These are phyloP conservation scores for Plasmodium vinckei DNA, from an alignment of 169 alveolate species.

Conservation along the genomic window DNA sequence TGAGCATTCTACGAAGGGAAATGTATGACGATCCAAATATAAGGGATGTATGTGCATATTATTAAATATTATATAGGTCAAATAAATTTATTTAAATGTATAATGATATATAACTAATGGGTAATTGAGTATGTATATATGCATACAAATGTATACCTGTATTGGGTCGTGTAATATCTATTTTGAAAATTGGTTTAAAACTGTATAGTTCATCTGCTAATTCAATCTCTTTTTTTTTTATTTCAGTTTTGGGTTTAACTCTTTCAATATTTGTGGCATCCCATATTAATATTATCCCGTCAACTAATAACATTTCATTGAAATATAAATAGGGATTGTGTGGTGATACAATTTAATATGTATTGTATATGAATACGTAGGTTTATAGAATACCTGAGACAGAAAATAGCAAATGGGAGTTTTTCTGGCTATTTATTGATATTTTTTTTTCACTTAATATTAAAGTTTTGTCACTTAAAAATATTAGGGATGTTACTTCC, in stretches of 20 bases:
- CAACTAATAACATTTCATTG: slow-evolving; percentile 9
- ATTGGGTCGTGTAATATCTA: slow-evolving; percentile 58
- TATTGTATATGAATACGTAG: neutral
- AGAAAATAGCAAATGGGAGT: slow-evolving; percentile 51
- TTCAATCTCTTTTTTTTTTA: slow-evolving; percentile 60
- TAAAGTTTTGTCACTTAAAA: slow-evolving; percentile 54
- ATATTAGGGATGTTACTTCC: slow-evolving; percentile 63
- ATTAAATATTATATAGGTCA: no score
- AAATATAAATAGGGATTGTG: neutral
- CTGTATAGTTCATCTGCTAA: slow-evolving; percentile 55
- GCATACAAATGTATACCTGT: slow-evolving; percentile 22
- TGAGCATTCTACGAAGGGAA: slow-evolving; percentile 46
- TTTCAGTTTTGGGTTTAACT: slow-evolving; percentile 26
- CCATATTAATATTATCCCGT: slow-evolving; percentile 71
- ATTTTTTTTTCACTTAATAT: slow-evolving; percentile 49
- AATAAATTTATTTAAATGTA: no score
- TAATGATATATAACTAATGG: neutral
- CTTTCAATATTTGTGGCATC: slow-evolving; percentile 67
- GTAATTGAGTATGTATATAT: neutral
- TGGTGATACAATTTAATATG: neutral
- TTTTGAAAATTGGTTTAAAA: slow-evolving; percentile 65
- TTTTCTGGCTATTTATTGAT: slow-evolving; percentile 51
- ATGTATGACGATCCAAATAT: neutral
- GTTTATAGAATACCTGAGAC: slow-evolving; percentile 39
- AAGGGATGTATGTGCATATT: no score